Evolutionary conservation across 106 monocot species (phyloP).

Genomic region (Gastrodia elata): DNA sequence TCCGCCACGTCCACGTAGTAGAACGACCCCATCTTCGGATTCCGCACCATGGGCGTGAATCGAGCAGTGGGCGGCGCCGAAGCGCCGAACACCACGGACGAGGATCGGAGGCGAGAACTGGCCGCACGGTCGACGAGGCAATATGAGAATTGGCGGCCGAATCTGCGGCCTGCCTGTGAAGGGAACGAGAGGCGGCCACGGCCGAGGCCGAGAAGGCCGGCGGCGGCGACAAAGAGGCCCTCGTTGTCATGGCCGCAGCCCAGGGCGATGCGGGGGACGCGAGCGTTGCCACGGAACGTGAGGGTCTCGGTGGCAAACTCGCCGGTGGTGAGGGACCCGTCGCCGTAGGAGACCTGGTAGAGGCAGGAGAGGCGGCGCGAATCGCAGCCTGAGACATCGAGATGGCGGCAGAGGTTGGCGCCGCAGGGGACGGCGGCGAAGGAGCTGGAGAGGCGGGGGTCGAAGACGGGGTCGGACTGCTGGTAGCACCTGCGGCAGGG

Average conservation of each 20-base stretch:
- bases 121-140: slow-evolving; percentile 61
- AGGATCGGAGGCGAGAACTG: slow-evolving; percentile 9
- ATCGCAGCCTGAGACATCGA: slow-evolving; percentile 42
- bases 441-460: slow-evolving; percentile 41
- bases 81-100: slow-evolving; percentile 56
- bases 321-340: slow-evolving; percentile 55
- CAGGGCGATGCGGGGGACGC: slow-evolving; percentile 33
- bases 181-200: slow-evolving; percentile 62
- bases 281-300: slow-evolving; percentile 32
- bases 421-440: slow-evolving; percentile 38
- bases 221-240: slow-evolving; percentile 65
- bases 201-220: slow-evolving; percentile 70
- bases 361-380: slow-evolving; percentile 24
- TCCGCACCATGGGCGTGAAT: slow-evolving; percentile 56
- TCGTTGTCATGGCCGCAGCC: slow-evolving; percentile 83
- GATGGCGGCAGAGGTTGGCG: slow-evolving; percentile 33
- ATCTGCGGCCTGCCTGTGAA: slow-evolving; percentile 40
- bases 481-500: slow-evolving; percentile 72
- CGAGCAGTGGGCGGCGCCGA: slow-evolving; percentile 21
- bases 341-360: slow-evolving; percentile 72
- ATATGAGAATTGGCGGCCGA: slow-evolving; percentile 56
- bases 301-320: slow-evolving; percentile 60
- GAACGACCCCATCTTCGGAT: slow-evolving; percentile 59
- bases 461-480: slow-evolving; percentile 52
- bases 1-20: slow-evolving; percentile 69